These are phyloP conservation scores for Dryadomyces quercus-mongolicae DNA, from an alignment of 2,329 filamentous ascomycete species.

Conservation along the genomic window DNA sequence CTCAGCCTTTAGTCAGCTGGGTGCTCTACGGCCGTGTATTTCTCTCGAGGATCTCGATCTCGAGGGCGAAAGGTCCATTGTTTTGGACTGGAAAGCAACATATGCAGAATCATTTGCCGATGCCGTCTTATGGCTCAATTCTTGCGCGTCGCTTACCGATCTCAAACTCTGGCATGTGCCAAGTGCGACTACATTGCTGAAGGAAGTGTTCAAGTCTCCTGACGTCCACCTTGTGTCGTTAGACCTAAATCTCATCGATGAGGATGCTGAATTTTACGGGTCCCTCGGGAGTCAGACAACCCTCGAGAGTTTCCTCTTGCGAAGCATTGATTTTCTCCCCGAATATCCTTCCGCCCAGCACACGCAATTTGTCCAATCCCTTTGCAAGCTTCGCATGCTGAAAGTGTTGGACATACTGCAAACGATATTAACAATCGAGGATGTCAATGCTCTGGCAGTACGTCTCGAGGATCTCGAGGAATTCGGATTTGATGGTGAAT, in stretches of 20 bases:
- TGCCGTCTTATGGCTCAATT: slow-evolving; percentile 19
- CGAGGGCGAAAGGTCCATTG: slow-evolving; percentile 14
- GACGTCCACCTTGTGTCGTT: slow-evolving; percentile 33
- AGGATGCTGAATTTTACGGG: slow-evolving; percentile 37
- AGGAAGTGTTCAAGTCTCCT: slow-evolving; percentile 28
- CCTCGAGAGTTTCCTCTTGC: slow-evolving; percentile 22
- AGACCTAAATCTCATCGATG: slow-evolving; percentile 32
- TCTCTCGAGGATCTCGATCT: slow-evolving; percentile 22
- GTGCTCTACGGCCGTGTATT: slow-evolving; percentile 20
- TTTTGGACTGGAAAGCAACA: slow-evolving; percentile 12
- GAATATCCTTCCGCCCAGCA: slow-evolving; percentile 20
- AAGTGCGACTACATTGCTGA: slow-evolving; percentile 38
- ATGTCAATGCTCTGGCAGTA: slow-evolving; percentile 34
- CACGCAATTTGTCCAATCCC: slow-evolving; percentile 20
- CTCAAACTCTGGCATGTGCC: slow-evolving; percentile 38
- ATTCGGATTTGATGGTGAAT: slow-evolving; percentile 42
- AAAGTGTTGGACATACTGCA: slow-evolving; percentile 38
- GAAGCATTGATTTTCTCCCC: slow-evolving; percentile 11
- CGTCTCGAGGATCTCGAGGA: slow-evolving; percentile 38
- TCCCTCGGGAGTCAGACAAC: slow-evolving; percentile 36
- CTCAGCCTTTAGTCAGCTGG: slow-evolving; percentile 17
- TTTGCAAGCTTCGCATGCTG: slow-evolving; percentile 39
- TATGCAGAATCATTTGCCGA: slow-evolving; percentile 16
- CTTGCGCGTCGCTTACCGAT: slow-evolving; percentile 32
- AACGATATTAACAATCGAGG: slow-evolving; percentile 34